Base-by-base conservation (phyloP, 1,284 basidiomycete genomes). In the Hypsizygus ulmarius region DNA sequence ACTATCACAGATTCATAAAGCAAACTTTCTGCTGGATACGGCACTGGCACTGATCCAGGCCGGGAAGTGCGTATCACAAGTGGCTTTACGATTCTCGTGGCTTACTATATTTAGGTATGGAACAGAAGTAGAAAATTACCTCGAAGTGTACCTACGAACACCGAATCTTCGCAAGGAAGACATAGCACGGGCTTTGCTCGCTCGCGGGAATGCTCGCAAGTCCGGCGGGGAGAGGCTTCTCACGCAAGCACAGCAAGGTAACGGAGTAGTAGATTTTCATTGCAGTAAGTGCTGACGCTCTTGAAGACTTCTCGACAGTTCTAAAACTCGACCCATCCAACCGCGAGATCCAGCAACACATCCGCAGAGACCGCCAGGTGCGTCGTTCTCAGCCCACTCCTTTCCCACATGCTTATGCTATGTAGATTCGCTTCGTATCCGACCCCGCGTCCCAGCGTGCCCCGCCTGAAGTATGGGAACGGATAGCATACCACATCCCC, bases 381-480 rank as follows among this genome's bases (percentile, higher is more conserved):
- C 40, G 71, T 3, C 8, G 18, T 12, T 32, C 25, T 44, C 14
- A 6, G 15, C n/a, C 19, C n/a, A 43, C 19, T 29, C n/a, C 48
- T 33, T 32, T 39, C 15, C 21, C 15, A 44, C 16, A 35, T 45
- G 41, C 42, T 45, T 39, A 46, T 45, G 34, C 27, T 34, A 35
- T 48, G 45, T 49, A 81, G 74, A 79, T 81, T 36, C 75, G 72
- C 44, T 78, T 78, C 55, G 66, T 70, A 28, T 64, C 69, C 53
- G 74, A 77, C 49, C 79, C 81, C 5, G 77, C 81, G 1, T 78
- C 74, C 3, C 80, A 78, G 51, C 74, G 80, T 27, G 72, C 75
- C 12, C 82, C 83, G 0, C 67, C 72, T 3, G 83, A 86, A 66
- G 72, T 84, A 33, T 86, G 83, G 82, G 80, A 82, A 47, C 70